These are phyloP conservation scores for Suhomyces prunicola DNA, from an alignment of 805 yeast species.

Conservation along the genomic window DNA sequence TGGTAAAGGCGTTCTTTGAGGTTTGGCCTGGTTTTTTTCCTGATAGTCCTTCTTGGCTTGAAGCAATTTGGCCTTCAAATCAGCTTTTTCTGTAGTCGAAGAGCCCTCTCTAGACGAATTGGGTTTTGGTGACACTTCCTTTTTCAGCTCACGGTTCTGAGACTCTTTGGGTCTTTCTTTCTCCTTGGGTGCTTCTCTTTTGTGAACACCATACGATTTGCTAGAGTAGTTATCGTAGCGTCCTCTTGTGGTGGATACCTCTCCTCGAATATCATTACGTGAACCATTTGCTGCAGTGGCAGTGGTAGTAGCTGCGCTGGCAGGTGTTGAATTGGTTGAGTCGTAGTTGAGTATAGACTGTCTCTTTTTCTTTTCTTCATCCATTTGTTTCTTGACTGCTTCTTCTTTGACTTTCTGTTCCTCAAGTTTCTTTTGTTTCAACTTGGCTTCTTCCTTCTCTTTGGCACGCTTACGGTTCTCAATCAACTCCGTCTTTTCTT, in stretches of 20 bases:
- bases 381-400: background rate
- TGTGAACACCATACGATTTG: slow-evolving; percentile 5
- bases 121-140: background rate
- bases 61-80: slow-evolving; percentile 19
- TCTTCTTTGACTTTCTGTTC: slow-evolving; percentile 10
- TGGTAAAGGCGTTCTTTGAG: slow-evolving; percentile 19
- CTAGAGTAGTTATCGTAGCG: slow-evolving; percentile 33
- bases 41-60: slow-evolving; percentile 23
- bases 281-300: background rate
- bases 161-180: background rate
- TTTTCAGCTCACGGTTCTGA: slow-evolving; percentile 1
- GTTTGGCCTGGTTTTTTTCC: background rate
- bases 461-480: slow-evolving; percentile 19
- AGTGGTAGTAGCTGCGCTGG: background rate
- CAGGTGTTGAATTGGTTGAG: background rate
- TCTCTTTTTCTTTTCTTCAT: slow-evolving; percentile 10
- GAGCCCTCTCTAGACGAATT: background rate
- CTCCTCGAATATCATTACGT: slow-evolving; percentile 9
- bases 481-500: slow-evolving; percentile 31
- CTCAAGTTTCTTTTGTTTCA: slow-evolving; percentile 13
- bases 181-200: background rate
- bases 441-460: slow-evolving; percentile 11
- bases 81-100: slow-evolving; percentile 6
- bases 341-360: slow-evolving; percentile 10
- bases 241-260: slow-evolving; percentile 14